These are phyloP conservation scores for Neurospora sp. DNA, from an alignment of 495 filamentous ascomycete genomes.

Conservation along the genomic window DNA sequence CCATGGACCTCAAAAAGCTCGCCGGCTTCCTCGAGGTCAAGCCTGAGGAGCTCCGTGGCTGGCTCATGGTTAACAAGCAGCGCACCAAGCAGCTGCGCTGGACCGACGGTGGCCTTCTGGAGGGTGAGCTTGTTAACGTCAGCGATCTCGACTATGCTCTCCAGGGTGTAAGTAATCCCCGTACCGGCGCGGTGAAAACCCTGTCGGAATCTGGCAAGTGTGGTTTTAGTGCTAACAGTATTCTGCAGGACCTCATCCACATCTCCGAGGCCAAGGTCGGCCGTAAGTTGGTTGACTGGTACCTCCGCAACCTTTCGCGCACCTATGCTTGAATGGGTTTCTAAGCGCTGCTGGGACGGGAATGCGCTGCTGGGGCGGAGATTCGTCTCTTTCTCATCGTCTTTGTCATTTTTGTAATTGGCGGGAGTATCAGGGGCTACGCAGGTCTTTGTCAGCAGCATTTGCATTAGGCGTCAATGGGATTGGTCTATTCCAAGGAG, in stretches of 20 bases:
- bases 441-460: slow-evolving; percentile 10
- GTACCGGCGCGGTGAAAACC: background rate
- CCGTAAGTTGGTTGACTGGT: slow-evolving; percentile 95
- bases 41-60: slow-evolving; percentile 80
- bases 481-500: background rate
- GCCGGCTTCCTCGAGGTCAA: slow-evolving; percentile 93
- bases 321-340: slow-evolving; percentile 50
- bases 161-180: slow-evolving; percentile 58
- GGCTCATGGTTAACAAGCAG: slow-evolving; percentile 96
- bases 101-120: slow-evolving; percentile 79
- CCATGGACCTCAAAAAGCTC: slow-evolving; percentile 97
- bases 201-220: background rate
- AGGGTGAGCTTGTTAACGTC: slow-evolving; percentile 82
- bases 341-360: background rate
- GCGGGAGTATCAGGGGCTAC: background rate
- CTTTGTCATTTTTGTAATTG: slow-evolving; percentile 8
- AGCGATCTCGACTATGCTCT: slow-evolving; percentile 95
- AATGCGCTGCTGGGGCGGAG: background rate
- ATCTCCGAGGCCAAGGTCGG: slow-evolving; percentile 98
- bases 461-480: slow-evolving; percentile 13
- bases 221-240: background rate
- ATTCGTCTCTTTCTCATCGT: background rate
- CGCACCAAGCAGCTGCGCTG: slow-evolving; percentile 91
- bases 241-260: slow-evolving; percentile 74
- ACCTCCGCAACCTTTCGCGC: slow-evolving; percentile 87